phyloP scores from a whole-genome alignment of 129 eudicot genomes.

The Dittrichia graveolens region DNA sequence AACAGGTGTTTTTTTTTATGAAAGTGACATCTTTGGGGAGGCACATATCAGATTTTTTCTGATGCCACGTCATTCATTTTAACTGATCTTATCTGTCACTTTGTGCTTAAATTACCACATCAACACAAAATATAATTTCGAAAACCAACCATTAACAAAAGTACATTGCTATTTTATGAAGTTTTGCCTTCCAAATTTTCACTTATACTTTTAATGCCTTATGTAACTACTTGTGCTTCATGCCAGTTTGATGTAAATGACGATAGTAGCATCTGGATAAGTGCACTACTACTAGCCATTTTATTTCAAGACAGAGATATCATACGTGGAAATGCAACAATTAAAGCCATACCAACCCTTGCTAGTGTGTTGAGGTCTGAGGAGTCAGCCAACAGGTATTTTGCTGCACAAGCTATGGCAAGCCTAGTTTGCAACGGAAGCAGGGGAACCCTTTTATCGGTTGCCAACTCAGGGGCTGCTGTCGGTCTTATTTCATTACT shows the following conservation, averaged over 20 bases:
- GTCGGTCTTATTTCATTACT: constrained; percentile 86
- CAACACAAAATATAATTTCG: too few relatives aligned
- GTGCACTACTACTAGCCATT: constrained; percentile 76
- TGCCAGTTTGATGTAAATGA: constrained; percentile 68
- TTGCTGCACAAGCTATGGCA: constrained; percentile 93
- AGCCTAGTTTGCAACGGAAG: constrained; percentile 96
- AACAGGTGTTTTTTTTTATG: too few relatives aligned
- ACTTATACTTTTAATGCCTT: constrained; percentile 9
- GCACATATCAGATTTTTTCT: too few relatives aligned
- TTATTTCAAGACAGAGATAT: constrained; percentile 92
- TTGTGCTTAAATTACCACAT: too few relatives aligned
- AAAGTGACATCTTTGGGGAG: too few relatives aligned
- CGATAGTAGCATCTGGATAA: constrained; percentile 85
- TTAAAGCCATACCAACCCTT: constrained; percentile 84
- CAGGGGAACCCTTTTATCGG: constrained; percentile 96
- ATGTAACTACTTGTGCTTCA: background rate
- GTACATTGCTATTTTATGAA: too few relatives aligned
- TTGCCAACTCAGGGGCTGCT: constrained; percentile 95
- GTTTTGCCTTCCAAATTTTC: background rate
- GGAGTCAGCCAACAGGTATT: constrained; percentile 79
- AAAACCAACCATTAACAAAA: too few relatives aligned
- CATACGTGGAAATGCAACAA: constrained; percentile 76
- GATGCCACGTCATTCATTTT: too few relatives aligned
- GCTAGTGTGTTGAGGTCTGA: constrained; percentile 87
- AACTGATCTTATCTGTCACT: too few relatives aligned